Percentiles rank a stretch among this genome's conserved stretches.
Evolutionary conservation across 768 basidiomycete species (phyloP).

Genomic region (Cystobasidium ongulense): DNA sequence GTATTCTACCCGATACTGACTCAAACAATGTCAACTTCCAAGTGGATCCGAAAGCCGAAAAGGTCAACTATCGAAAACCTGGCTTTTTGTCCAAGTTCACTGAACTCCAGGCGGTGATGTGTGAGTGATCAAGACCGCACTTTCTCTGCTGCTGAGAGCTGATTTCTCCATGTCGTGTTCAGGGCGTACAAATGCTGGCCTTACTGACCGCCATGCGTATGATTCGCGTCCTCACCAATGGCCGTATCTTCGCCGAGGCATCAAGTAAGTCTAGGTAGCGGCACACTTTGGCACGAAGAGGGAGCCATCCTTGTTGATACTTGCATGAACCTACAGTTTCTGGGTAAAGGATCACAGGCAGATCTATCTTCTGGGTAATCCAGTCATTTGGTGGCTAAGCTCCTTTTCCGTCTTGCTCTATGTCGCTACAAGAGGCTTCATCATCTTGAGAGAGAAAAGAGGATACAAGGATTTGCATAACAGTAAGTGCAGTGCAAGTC

Average conservation of each 20-base stretch:
- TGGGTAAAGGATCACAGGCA: slow-evolving; percentile 97
- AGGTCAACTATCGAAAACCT: slow-evolving; percentile 83
- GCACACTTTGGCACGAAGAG: neutral
- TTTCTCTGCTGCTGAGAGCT: neutral
- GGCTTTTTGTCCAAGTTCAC: slow-evolving; percentile 82
- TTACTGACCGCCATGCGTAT: slow-evolving; percentile 88
- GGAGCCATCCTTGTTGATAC: neutral
- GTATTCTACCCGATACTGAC: slow-evolving; percentile 18
- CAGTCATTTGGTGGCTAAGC: slow-evolving; percentile 83
- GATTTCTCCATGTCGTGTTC: neutral
- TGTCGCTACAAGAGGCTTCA: slow-evolving; percentile 60
- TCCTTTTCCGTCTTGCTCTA: slow-evolving; percentile 65
- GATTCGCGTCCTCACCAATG: slow-evolving; percentile 88
- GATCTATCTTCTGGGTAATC: slow-evolving; percentile 91
- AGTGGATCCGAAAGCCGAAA: slow-evolving; percentile 67
- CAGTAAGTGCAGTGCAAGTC: slow-evolving; percentile 53
- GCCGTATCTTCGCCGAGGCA: slow-evolving; percentile 85
- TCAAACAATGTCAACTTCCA: too few relatives aligned
- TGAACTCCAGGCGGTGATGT: slow-evolving; percentile 70
- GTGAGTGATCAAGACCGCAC: neutral
- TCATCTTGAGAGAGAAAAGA: slow-evolving; percentile 80
- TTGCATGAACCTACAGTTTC: slow-evolving; percentile 62
- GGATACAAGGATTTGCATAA: slow-evolving; percentile 86
- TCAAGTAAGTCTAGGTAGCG: slow-evolving; percentile 58
- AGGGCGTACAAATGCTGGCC: slow-evolving; percentile 93